Conservation (phyloP, 2,329 filamentous ascomycete genomes). For the Colletotrichum sidae region DNA sequence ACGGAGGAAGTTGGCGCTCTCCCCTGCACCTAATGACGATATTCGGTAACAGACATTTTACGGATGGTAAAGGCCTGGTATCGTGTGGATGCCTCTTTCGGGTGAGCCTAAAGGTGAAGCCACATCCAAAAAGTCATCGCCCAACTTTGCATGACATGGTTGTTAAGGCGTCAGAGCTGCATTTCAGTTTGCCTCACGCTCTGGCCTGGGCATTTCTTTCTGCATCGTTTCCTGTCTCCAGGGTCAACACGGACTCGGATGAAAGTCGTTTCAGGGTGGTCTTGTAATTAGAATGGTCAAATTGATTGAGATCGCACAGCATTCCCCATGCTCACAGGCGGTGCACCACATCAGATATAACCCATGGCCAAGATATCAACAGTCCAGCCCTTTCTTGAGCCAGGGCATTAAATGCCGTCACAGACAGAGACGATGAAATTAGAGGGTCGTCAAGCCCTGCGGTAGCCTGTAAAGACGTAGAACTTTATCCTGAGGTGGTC, state of each 20-base stretch:
- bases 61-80: slow-evolving; percentile 29
- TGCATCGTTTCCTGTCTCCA: slow-evolving; percentile 25
- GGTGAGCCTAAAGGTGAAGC: slow-evolving; percentile 28
- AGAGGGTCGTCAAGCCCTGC: too few relatives aligned
- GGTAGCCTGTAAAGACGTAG: too few relatives aligned
- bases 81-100: slow-evolving; percentile 15
- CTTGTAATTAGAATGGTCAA: slow-evolving; percentile 32
- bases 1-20: slow-evolving; percentile 1
- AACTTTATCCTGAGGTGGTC: too few relatives aligned
- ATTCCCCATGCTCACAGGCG: too few relatives aligned
- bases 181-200: slow-evolving; percentile 29
- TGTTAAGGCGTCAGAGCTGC: slow-evolving; percentile 38
- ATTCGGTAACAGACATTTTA: slow-evolving; percentile 30
- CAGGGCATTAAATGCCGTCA: too few relatives aligned
- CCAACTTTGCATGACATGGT: slow-evolving; percentile 38
- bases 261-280: slow-evolving; percentile 6
- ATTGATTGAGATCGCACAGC: slow-evolving; percentile 11
- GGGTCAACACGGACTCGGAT: slow-evolving; percentile 7
- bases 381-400: too few relatives aligned
- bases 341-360: too few relatives aligned
- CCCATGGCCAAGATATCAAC: too few relatives aligned
- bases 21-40: slow-evolving; percentile 10
- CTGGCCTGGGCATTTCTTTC: slow-evolving; percentile 30
- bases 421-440: too few relatives aligned
- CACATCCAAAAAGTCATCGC: slow-evolving; percentile 13